These are phyloP conservation scores for Flaveria floridana DNA, from an alignment of 140 eudicot genomes.

Conservation along the genomic window DNA sequence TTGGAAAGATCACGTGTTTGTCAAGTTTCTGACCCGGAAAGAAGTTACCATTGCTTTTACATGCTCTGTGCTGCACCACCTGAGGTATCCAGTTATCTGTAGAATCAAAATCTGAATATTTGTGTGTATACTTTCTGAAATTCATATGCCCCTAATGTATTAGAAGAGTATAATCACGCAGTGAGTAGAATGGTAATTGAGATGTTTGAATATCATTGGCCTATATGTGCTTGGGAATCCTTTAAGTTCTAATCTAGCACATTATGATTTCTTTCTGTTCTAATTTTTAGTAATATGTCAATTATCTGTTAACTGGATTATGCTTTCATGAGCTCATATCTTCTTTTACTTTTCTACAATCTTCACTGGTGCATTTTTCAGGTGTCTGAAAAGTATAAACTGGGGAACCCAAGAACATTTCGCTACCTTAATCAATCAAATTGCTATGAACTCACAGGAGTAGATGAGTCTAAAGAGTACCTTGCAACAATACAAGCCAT, in stretches of 20 bases:
- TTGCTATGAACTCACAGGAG: slow-evolving; percentile 54
- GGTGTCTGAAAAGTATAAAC: slow-evolving; percentile 62
- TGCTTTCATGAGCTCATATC: not conserved
- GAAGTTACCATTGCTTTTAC: slow-evolving; percentile 91
- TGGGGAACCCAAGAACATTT: slow-evolving; percentile 58
- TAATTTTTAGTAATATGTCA: slow-evolving; percentile 15
- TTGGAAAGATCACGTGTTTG: slow-evolving; percentile 93
- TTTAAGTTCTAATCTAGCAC: not conserved
- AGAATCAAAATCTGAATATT: slow-evolving; percentile 2
- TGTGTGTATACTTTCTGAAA: slow-evolving; percentile 13
- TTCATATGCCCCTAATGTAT: not conserved
- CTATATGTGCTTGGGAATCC: slow-evolving; percentile 7
- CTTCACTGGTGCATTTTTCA: slow-evolving; percentile 32
- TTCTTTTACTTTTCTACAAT: slow-evolving; percentile 10
- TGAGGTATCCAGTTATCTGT: slow-evolving; percentile 46
- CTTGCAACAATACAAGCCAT: slow-evolving; percentile 73
- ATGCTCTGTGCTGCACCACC: slow-evolving; percentile 94
- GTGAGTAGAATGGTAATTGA: slow-evolving; percentile 3
- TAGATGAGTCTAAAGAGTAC: slow-evolving; percentile 67
- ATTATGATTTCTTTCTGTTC: slow-evolving; percentile 15
- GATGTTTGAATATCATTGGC: slow-evolving; percentile 8
- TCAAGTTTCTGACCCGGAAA: slow-evolving; percentile 88
- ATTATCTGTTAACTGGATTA: slow-evolving; percentile 15
- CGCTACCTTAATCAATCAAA: slow-evolving; percentile 79
- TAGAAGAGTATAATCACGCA: not conserved